Conservation (phyloP, 257 asterid species). For the Solanum chiquidenum region DNA sequence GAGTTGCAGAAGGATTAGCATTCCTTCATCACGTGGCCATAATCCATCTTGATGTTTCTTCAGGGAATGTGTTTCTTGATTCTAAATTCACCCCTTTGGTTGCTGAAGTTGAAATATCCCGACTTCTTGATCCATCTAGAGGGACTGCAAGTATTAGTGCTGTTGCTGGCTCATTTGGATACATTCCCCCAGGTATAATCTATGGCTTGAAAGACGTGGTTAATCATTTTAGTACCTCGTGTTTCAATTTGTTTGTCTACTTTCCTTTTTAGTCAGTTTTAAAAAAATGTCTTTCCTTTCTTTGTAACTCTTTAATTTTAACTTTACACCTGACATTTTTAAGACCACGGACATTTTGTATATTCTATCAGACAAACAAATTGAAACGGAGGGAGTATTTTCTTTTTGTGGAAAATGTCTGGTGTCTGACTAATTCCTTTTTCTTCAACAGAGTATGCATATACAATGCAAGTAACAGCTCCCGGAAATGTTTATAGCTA, state of each 20-base stretch:
- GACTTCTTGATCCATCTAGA: conserved; percentile 90
- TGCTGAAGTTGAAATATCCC: conserved; percentile 85
- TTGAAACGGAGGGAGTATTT: neutral
- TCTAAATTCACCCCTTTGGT: conserved; percentile 62
- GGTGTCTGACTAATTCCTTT: neutral
- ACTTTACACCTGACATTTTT: rapidly evolving
- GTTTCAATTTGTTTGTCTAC: neutral
- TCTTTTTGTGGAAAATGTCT: neutral
- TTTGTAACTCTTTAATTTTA: neutral
- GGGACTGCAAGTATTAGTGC: conserved; percentile 98
- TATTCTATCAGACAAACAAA: neutral
- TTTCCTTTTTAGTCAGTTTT: neutral
- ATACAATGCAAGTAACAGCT: conserved; percentile 98
- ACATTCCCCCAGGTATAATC: conserved; percentile 91
- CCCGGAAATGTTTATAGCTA: conserved; percentile 97
- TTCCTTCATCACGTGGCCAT: conserved; percentile 81
- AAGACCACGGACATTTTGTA: neutral
- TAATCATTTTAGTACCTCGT: neutral
- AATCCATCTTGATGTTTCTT: conserved; percentile 88
- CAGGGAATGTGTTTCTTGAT: conserved; percentile 79
- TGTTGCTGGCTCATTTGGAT: conserved; percentile 97
- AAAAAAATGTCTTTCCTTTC: neutral
- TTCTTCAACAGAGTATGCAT: conserved; percentile 73
- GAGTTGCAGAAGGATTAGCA: conserved; percentile 88
- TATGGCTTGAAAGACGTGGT: neutral